phyloP scores from a whole-genome alignment of 1,139 yeast genomes.

The Taphrina wiesneri region DNA sequence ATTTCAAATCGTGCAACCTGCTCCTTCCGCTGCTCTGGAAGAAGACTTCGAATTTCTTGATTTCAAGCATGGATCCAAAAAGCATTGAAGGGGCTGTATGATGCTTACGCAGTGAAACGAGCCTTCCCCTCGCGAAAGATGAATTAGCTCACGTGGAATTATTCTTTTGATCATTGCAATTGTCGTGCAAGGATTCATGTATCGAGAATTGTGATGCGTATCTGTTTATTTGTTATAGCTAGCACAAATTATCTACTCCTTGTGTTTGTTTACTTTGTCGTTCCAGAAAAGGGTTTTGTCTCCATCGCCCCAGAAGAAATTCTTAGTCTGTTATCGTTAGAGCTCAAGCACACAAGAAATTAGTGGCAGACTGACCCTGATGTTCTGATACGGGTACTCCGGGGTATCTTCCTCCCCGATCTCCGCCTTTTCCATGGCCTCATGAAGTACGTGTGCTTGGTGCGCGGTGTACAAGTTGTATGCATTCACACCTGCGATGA shows the following conservation, averaged over 20 bases:
- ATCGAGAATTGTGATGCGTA: no score
- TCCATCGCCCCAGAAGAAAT: constrained; percentile 78
- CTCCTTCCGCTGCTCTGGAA: no score
- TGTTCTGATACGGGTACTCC: constrained; percentile 86
- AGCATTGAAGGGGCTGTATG: no score
- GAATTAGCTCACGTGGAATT: no score
- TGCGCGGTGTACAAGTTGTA: constrained; percentile 80
- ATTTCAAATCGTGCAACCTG: no score
- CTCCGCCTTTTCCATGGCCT: constrained; percentile 53
- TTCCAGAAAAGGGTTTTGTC: constrained; percentile 98
- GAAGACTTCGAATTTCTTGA: no score
- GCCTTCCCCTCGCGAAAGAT: no score
- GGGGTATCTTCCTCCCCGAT: constrained; percentile 40
- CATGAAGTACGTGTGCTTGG: constrained; percentile 85
- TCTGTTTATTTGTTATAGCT: not conserved
- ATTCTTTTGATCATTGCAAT: no score
- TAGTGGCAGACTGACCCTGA: constrained; percentile 58
- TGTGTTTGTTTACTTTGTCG: constrained; percentile 82
- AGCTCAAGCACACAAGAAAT: not conserved
- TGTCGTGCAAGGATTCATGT: no score
- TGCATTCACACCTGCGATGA: constrained; percentile 75
- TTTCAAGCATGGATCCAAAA: no score
- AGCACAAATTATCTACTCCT: not conserved
- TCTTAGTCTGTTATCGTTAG: constrained; percentile 35
- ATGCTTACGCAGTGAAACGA: no score